A percentile compares a stretch with the other conserved stretches of the same genome.
Evolutionary conservation across 768 basidiomycete genomes (phyloP).

Genomic region (Pilatotrama ljubarskyi): DNA sequence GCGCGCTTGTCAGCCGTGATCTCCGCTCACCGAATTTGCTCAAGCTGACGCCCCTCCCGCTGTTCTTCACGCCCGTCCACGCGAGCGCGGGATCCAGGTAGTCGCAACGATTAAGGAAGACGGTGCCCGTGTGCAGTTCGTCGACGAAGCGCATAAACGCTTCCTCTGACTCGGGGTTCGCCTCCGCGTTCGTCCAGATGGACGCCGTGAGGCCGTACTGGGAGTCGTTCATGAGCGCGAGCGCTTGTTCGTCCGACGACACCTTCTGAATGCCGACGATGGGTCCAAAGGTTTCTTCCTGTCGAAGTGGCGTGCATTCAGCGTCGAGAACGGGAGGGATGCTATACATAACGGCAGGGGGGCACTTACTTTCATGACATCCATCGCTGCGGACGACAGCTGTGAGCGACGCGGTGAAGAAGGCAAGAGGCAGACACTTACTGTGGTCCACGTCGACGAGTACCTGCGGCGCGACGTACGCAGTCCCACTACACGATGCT

Average conservation of each 20-base stretch:
- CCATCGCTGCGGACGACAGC: constrained; percentile 62
- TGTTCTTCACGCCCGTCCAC: constrained; percentile 95
- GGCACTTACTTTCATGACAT: constrained; percentile 76
- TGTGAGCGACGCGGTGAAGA: not conserved
- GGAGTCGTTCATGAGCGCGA: constrained; percentile 94
- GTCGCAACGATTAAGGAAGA: constrained; percentile 92
- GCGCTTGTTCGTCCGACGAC: constrained; percentile 82
- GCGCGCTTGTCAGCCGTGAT: not conserved
- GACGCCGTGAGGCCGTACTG: constrained; percentile 93
- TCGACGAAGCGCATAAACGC: constrained; percentile 71
- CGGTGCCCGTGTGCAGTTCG: constrained; percentile 84
- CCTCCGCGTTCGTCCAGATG: constrained; percentile 81
- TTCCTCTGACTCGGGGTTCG: constrained; percentile 57
- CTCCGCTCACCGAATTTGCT: constrained; percentile 76
- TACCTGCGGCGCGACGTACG: constrained; percentile 91
- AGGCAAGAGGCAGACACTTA: constrained; percentile 41
- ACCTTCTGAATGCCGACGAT: constrained; percentile 93
- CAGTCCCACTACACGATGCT: constrained; percentile 55
- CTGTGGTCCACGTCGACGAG: constrained; percentile 87
- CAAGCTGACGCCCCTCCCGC: constrained; percentile 87
- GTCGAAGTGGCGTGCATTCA: not conserved
- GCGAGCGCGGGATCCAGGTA: constrained; percentile 89
- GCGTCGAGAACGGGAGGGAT: not conserved
- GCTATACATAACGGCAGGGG: not conserved
- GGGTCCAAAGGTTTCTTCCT: constrained; percentile 94